Base-by-base conservation (phyloP, 2,329 filamentous ascomycete species). In the Talaromyces sp. region DNA sequence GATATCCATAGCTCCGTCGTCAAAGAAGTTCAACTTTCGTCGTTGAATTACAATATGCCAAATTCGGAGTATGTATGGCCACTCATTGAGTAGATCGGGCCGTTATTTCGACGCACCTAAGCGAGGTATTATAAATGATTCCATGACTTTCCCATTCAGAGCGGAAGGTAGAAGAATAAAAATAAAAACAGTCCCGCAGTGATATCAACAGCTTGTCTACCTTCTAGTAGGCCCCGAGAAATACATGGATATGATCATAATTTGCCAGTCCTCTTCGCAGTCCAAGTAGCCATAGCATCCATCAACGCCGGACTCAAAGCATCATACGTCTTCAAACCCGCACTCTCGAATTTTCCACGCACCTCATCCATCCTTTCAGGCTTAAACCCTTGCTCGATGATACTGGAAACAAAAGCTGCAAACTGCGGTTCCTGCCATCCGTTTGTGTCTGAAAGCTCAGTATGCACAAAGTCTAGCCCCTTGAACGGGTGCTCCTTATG, bases 391-490 rank as follows among this genome's bases (percentile, higher is more conserved):
- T 88, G 86, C 81, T 89, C 87, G 64, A 89, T 88, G 63, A 89
- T 84, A 62, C 83, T 86, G 39, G 83, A 85, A 42, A 89, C 86
- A 64, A 89, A 90, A 0, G 82, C 87, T 1, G 87, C 87, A 67
- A 89, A 90, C 70, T 89, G 86, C 6, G 86, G 86, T 76, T 88
- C 87, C 75, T 89, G 86, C 86, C 87, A 89, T n/a, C 86, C 86
- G 71, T 83, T 80, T 82, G 33, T 73, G 58, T 82, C 76, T 18
- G 81, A 84, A 50, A 90, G 76, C 75, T 90, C 87, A 1, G 79
- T 79, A 73, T 89, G 87, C 11, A 89, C 85, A 71, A 89, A 89
- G 71, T 88, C 86, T n/a, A 89, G 78, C 0, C 87, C 87, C 72
- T 86, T 84, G 79, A 90, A 89, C 0, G 86, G 76, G 69, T 89